Conservation (phyloP, 2,329 filamentous ascomycete genomes). For the Trichophyton simii region DNA sequence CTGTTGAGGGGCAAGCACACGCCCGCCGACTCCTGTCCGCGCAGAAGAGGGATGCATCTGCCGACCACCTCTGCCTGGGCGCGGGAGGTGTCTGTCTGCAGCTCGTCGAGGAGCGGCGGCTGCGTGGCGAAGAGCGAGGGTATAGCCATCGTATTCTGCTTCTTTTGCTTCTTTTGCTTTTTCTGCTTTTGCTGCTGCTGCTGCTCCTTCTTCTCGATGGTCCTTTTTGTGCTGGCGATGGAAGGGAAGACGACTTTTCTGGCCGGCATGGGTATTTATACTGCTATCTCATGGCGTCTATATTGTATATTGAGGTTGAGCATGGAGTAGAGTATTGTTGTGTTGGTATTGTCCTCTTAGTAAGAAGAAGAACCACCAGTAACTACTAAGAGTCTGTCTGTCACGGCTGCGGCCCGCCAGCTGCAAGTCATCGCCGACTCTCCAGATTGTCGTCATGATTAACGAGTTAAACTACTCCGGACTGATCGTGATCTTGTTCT, state of each 20-base stretch:
- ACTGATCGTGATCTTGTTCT: too few species aligned
- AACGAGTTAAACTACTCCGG: too few species aligned
- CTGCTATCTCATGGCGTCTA: too few species aligned
- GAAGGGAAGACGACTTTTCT: neutral
- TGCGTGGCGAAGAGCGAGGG: slow-evolving; percentile 32
- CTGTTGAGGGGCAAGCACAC: slow-evolving; percentile 43
- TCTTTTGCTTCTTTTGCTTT: neutral
- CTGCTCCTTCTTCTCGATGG: slow-evolving; percentile 4
- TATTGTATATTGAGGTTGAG: too few species aligned
- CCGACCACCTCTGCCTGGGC: slow-evolving; percentile 57
- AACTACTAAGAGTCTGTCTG: too few species aligned
- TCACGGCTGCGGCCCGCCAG: too few species aligned
- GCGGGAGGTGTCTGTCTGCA: slow-evolving; percentile 55
- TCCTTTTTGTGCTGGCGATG: neutral
- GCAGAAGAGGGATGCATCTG: slow-evolving; percentile 56
- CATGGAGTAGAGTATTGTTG: too few species aligned
- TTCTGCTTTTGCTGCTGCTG: slow-evolving; percentile 3
- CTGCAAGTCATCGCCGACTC: too few species aligned
- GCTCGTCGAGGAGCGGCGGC: slow-evolving; percentile 52
- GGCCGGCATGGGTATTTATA: too few species aligned
- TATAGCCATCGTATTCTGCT: slow-evolving; percentile 17
- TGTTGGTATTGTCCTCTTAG: too few species aligned
- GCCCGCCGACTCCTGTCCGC: slow-evolving; percentile 29
- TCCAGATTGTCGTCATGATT: too few species aligned
- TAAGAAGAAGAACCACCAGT: too few species aligned